Evolutionary conservation across 768 basidiomycete genomes (phyloP).

Genomic region (Crepidotus variabilis): DNA sequence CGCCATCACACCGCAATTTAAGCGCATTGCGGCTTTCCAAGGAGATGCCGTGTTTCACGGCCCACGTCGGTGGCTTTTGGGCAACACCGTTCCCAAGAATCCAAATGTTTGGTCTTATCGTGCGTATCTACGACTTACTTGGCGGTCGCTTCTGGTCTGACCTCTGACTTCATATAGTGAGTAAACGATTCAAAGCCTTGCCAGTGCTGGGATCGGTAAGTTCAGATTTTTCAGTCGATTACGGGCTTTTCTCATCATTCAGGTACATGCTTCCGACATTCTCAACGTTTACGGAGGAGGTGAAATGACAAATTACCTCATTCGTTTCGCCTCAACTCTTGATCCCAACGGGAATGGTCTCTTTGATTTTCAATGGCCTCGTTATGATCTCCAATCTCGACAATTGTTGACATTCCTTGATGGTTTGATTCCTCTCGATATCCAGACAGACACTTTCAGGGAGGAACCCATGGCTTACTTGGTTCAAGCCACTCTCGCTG

Average conservation of each 20-base stretch:
- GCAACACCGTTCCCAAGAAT: conserved; percentile 29
- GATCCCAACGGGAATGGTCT: conserved; percentile 34
- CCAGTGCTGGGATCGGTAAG: conserved; percentile 42
- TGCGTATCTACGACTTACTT: conserved; percentile 19
- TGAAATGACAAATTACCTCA: conserved; percentile 38
- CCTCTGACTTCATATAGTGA: conserved; percentile 25
- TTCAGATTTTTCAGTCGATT: not conserved
- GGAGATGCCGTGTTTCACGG: conserved; percentile 51
- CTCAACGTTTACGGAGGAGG: conserved; percentile 22
- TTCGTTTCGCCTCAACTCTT: conserved; percentile 40
- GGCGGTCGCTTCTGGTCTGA: not conserved
- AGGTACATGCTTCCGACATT: conserved; percentile 41
- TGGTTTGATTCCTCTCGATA: conserved; percentile 21
- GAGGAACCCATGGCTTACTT: conserved; percentile 18
- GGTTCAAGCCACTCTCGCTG: conserved; percentile 17
- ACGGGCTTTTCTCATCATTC: not conserved
- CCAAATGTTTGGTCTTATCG: conserved; percentile 43
- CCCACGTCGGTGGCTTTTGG: conserved; percentile 46
- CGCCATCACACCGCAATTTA: conserved; percentile 42
- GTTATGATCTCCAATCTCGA: conserved; percentile 17
- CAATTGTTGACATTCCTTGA: conserved; percentile 29
- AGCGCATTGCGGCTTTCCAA: conserved; percentile 45
- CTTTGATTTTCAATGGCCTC: conserved; percentile 19
- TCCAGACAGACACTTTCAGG: conserved; percentile 24
- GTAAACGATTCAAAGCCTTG: conserved; percentile 33